Evolutionary conservation across 192 early-diverging fungal species (phyloP), one percentile per base, ranked within the genome.

Genomic region (Coemansia sp.): DNA sequence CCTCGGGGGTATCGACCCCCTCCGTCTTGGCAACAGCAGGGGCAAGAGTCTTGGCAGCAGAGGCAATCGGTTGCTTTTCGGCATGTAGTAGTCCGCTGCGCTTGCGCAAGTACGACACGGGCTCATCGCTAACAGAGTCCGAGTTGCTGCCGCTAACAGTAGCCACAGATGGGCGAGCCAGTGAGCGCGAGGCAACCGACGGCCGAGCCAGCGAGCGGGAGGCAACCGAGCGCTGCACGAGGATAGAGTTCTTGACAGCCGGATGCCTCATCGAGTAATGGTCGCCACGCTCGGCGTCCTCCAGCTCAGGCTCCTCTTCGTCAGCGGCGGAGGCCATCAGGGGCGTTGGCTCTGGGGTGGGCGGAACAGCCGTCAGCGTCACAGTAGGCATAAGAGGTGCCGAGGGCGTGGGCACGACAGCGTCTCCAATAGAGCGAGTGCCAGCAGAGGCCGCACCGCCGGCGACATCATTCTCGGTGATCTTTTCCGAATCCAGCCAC

Each of bases 401-500:
- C 12, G 53, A 55, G 53, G 70, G 70, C 4, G 70, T 71, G 11
- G 52, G 68, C 29, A 63, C 41, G 18, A 47, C 68, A n/a, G 36
- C 29, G 8, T 31, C 40, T 15, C 43, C 46, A n/a, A 46, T 41
- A 18, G 67, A 38, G 16, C 31, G 33, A 1, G 11, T 29, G 57
- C 36, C 38, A 38, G 36, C 36, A 38, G 36, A 38, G 9, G 36
- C 36, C 39, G 24, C 7, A 7, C 44, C 46, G 58, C 73, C 80
- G 13, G 70, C 57, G 16, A 78, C 72, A 27, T 83, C 80, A 12
- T 22, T 38, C 18, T 77, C 75, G 33, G 80, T 78, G 24, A 83
- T 66, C 52, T 72, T 78, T 61, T 83, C 80, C 11, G 80, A 62
- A 34, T 83, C 75, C 27, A 83, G 80, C 80, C 80, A 83, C 66